Percentiles rank a stretch among this genome's conserved stretches.
These are phyloP conservation scores for Catharanthus roseus DNA, from an alignment of 257 asterid genomes.

Conservation along the genomic window DNA sequence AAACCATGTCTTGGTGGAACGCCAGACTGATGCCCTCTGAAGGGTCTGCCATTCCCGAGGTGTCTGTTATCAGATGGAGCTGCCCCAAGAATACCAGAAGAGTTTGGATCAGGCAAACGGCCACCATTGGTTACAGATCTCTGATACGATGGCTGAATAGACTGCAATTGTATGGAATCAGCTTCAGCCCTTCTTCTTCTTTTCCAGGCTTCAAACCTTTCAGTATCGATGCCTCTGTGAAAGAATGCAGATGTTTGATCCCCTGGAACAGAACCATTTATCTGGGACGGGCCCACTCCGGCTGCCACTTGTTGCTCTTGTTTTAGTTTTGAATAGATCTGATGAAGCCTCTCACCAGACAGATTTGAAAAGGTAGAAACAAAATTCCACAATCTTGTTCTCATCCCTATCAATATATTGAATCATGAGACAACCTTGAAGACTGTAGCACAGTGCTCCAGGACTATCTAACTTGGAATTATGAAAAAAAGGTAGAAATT, in stretches of 20 bases:
- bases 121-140: conserved; percentile 50
- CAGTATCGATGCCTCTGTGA: conserved; percentile 74
- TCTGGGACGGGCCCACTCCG: conserved; percentile 62
- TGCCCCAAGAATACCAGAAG: conserved; percentile 90
- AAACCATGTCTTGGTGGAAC: conserved; percentile 61
- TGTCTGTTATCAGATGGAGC: conserved; percentile 73
- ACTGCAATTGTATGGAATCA: conserved; percentile 54
- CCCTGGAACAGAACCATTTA: conserved; percentile 49
- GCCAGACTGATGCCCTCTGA: conserved; percentile 50
- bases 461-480: not conserved
- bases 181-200: conserved; percentile 84
- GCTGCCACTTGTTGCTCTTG: conserved; percentile 62
- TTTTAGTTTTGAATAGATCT: conserved; percentile 78
- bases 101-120: conserved; percentile 56
- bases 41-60: conserved; percentile 64
- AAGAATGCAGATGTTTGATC: conserved; percentile 37
- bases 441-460: not conserved
- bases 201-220: conserved; percentile 94
- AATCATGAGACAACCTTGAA: conserved; percentile 1
- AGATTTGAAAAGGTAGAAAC: conserved; percentile 84
- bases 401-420: conserved; percentile 59
- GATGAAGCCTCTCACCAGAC: conserved; percentile 88
- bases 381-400: conserved; percentile 86
- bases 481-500: not conserved
- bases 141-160: conserved; percentile 54